These are phyloP conservation scores for Amoeboaphelidium protococcarum DNA, from an alignment of 371 early-diverging fungal genomes.

Conservation along the genomic window DNA sequence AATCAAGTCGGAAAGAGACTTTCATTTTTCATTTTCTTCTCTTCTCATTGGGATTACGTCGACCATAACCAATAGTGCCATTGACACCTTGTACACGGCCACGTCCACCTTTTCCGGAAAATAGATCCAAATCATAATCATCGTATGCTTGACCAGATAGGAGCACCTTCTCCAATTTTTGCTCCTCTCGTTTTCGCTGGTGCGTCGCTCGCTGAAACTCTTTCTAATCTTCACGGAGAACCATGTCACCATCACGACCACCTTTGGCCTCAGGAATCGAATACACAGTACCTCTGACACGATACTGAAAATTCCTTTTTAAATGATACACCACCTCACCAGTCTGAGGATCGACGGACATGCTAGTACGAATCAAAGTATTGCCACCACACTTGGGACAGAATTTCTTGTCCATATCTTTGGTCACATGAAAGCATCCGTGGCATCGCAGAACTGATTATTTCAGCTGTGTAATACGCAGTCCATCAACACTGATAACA, in stretches of 20 bases:
- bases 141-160: no score
- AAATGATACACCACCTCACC: conserved; percentile 54
- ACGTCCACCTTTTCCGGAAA: no score
- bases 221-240: conserved; percentile 71
- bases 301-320: conserved; percentile 69
- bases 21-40: neutral
- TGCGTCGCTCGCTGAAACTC: conserved; percentile 29
- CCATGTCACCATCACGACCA: conserved; percentile 49
- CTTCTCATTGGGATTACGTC: neutral
- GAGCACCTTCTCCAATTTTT: conserved; percentile 19
- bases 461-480: conserved; percentile 42
- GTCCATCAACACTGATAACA: conserved; percentile 57
- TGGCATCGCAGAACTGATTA: conserved; percentile 81
- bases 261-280: conserved; percentile 59
- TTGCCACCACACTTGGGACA: conserved; percentile 77
- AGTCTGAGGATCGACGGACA: conserved; percentile 35
- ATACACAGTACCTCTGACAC: conserved; percentile 58
- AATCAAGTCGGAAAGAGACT: no score
- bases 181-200: conserved; percentile 13
- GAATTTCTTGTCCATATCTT: conserved; percentile 65
- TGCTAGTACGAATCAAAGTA: conserved; percentile 56
- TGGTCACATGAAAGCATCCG: conserved; percentile 58
- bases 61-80: neutral
- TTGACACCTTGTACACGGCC: no score
- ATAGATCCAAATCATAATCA: no score